phyloP scores from a whole-genome alignment of 768 basidiomycete species.

The Suillus bovinus region DNA sequence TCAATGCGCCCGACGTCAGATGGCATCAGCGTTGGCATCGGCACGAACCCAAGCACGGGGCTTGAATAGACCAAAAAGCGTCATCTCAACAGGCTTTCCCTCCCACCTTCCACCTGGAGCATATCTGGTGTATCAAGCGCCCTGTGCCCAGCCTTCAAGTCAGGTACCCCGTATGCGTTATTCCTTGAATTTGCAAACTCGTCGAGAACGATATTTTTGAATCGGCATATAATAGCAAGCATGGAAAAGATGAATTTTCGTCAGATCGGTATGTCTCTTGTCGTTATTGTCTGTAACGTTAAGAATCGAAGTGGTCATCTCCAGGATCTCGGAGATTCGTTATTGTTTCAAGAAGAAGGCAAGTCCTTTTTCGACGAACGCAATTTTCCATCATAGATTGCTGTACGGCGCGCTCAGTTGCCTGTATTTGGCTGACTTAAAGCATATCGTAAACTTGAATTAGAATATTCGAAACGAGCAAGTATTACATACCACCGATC shows the following conservation, averaged over 20 bases:
- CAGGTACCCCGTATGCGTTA: slow-evolving; percentile 10
- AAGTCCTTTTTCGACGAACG: slow-evolving; percentile 22
- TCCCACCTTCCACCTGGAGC: slow-evolving; percentile 10
- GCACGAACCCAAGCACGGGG: slow-evolving; percentile 15
- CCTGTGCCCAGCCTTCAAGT: slow-evolving; percentile 10
- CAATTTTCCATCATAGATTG: slow-evolving; percentile 26
- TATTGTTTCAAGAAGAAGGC: slow-evolving; percentile 25
- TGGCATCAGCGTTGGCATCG: too few relatives aligned
- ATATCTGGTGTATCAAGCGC: slow-evolving; percentile 19
- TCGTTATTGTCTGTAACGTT: slow-evolving; percentile 9
- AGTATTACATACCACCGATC: background rate
- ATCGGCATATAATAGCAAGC: slow-evolving; percentile 27
- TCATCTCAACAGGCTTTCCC: slow-evolving; percentile 9
- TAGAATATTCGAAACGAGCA: too few relatives aligned
- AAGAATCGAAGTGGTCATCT: slow-evolving; percentile 23
- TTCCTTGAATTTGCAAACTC: background rate
- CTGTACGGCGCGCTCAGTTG: background rate
- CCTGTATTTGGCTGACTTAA: slow-evolving; percentile 23
- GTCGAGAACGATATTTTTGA: slow-evolving; percentile 11
- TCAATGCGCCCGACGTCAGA: too few relatives aligned
- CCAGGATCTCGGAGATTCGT: slow-evolving; percentile 26
- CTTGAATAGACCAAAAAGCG: slow-evolving; percentile 31
- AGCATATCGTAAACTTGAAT: too few relatives aligned
- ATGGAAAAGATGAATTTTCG: slow-evolving; percentile 27
- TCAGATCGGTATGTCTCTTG: slow-evolving; percentile 17